phyloP scores from a whole-genome alignment of 495 filamentous ascomycete species.

The Penicillium taxi region DNA sequence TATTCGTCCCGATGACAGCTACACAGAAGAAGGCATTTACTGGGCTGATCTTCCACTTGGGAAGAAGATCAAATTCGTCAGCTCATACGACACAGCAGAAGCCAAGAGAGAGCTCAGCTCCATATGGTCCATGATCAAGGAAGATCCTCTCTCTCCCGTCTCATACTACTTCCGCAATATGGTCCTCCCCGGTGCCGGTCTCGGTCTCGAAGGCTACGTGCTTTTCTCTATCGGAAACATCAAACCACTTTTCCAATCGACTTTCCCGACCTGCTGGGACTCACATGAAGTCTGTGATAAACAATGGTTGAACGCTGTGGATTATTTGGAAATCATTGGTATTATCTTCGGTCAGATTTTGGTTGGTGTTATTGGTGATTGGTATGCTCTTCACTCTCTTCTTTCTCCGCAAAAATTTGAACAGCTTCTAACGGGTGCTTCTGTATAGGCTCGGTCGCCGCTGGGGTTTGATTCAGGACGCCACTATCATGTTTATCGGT shows the following conservation, averaged over 20 bases:
- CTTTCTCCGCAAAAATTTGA: not conserved
- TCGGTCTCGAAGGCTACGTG: constrained; percentile 84
- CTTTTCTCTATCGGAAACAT: constrained; percentile 92
- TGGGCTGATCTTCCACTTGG: constrained; percentile 73
- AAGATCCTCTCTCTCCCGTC: constrained; percentile 70
- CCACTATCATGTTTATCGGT: constrained; percentile 84
- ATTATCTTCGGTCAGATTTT: constrained; percentile 81
- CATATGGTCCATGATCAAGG: constrained; percentile 72
- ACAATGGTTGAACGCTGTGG: constrained; percentile 68
- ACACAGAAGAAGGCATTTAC: constrained; percentile 70
- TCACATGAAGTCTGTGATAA: constrained; percentile 53
- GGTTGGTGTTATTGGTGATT: constrained; percentile 58
- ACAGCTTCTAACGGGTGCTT: too few relatives aligned
- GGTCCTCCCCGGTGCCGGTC: constrained; percentile 79
- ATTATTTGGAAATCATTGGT: constrained; percentile 79
- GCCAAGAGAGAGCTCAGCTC: constrained; percentile 50
- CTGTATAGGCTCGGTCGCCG: constrained; percentile 71
- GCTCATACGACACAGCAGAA: constrained; percentile 57
- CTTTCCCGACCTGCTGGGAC: constrained; percentile 70
- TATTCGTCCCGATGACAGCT: constrained; percentile 75
- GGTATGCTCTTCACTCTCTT: constrained; percentile 38
- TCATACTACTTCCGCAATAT: constrained; percentile 81
- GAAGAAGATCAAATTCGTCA: constrained; percentile 64
- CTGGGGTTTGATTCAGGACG: constrained; percentile 89
- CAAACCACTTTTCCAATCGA: constrained; percentile 60